phyloP scores from a whole-genome alignment of 805 yeast species.

The Pichia kluyveri region DNA sequence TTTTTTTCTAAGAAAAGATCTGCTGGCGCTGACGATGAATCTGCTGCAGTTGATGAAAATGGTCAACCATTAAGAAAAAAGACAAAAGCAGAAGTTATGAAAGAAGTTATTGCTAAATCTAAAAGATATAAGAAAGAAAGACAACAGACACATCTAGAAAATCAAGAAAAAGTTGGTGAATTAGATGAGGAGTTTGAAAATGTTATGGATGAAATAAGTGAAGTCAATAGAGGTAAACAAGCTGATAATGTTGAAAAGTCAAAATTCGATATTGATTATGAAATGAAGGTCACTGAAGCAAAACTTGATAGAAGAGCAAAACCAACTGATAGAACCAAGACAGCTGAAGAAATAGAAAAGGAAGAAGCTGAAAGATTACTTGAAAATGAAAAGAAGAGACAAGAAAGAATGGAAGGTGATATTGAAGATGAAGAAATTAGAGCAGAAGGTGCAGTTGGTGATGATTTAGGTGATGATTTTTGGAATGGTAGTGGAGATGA shows the following conservation, averaged over 20 bases:
- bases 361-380: slow-evolving; percentile 56
- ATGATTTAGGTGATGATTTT: slow-evolving; percentile 60
- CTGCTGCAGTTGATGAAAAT: slow-evolving; percentile 24
- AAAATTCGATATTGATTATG: slow-evolving; percentile 45
- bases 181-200: slow-evolving; percentile 70
- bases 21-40: slow-evolving; percentile 6
- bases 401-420: slow-evolving; percentile 66
- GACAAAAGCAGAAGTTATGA: slow-evolving; percentile 79
- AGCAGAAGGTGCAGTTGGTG: slow-evolving; percentile 43
- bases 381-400: slow-evolving; percentile 57
- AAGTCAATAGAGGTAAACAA: slow-evolving; percentile 18
- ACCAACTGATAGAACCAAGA: slow-evolving; percentile 75
- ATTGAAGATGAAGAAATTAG: slow-evolving; percentile 25
- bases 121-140: slow-evolving; percentile 70
- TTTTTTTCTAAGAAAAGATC: slow-evolving; percentile 28
- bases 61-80: slow-evolving; percentile 49
- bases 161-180: slow-evolving; percentile 52
- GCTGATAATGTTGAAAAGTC: slow-evolving; percentile 25
- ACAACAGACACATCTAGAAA: slow-evolving; percentile 52
- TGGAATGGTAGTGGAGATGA: slow-evolving; percentile 50
- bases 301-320: slow-evolving; percentile 67
- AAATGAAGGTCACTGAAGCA: slow-evolving; percentile 55
- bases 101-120: slow-evolving; percentile 75
- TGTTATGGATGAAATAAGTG: slow-evolving; percentile 37
- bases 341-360: slow-evolving; percentile 56